Base-by-base conservation (phyloP, 371 early-diverging fungal genomes). In the Amoeboaphelidium protococcarum region DNA sequence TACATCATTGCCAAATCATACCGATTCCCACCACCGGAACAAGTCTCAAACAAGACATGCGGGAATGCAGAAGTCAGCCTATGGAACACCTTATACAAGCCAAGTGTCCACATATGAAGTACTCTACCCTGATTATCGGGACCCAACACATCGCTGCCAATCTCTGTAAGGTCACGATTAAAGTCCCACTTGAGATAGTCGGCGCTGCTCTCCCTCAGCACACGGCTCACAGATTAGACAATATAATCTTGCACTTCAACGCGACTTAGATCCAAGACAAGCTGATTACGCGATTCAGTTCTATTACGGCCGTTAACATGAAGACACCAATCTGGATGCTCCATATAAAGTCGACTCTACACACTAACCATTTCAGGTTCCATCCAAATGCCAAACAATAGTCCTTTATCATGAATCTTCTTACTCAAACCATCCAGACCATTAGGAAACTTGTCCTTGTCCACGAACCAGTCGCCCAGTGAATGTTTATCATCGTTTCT, bases 171-270 rank as follows among this genome's bases (percentile, higher is more conserved):
- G 3, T 64, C 61, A 19, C 66, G 47, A 22, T 66, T 66, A 61
- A 63, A 62, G 41, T 66, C 66, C 64, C 62, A 63, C 41, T 66
- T 66, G 40, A 63, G 59, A 50, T 61, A 66, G 23, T 61, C 60
- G 13, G 64, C 43, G 4, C 52, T 58, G 10, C 52, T 49, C 20
- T 46, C 48, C 0, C 40, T 42, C 41, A 66, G 50, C 0, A 57
- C 49, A 6, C 26, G 41, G 0, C 26, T 22, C 4, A 61, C 23
- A 6, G 52, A 46, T 0, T 47, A 41, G 41, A 48, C 47, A 4
- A 62, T 13, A 47, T 58, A 59, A 0, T 55, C 46, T 13, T 47
- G 46, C 0, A 66, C 66, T 40, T 66, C 58, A 2, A 21, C 25
- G 6, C 31, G 25, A 0, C 54, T 53, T 12, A 66, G 53, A 25